Evolutionary conservation across 768 basidiomycete genomes (phyloP), one percentile per base, ranked within the genome.

Genomic region (Boletellus ananas): DNA sequence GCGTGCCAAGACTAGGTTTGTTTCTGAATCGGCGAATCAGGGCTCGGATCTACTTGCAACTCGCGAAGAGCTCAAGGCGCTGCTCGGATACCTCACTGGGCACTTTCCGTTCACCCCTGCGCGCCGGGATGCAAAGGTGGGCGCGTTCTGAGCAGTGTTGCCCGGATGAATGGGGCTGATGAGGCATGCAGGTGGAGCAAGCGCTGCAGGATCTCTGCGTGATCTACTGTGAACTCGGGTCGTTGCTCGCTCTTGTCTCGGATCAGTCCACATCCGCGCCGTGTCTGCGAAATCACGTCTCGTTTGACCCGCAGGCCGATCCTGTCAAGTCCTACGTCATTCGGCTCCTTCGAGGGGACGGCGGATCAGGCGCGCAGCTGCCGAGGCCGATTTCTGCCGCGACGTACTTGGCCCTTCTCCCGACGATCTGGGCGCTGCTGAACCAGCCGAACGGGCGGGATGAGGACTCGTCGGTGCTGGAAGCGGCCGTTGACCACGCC

Each of bases 71-170:
- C 72, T 92, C 37, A 72, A 71, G 49, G 67, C 66, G 11, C 66
- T 96, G 16, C 72, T 96, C 1, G 75, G 76, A 11, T 83, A 91
- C 61, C 86, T 95, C 78, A 67, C 81, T 6, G 74, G 84, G 3
- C 92, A 93, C 67, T 96, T 98, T 64, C 94, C 94, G 1, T 93
- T 92, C 66, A 66, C 61, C 36, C 66, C 70, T 65, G 72, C 52
- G 69, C 72, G 66, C 50, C 74, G 77, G 39, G 85, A 88, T 61
- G 74, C 78, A 54, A 85, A 85, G 76, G 88, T 50, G 31, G 48
- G 47, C 16, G 23, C 8, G 31, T 29, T 43, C 6, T 43, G 23
- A 45, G 34, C 35, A 23, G 5, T 39, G 35, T 5, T 36, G 37
- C 20, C 9, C 18, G 44, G 51, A 43, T 29, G 38, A 33, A 50